Evolutionary conservation across 192 early-diverging fungal genomes (phyloP).

Genomic region (Coemansia sp.): DNA sequence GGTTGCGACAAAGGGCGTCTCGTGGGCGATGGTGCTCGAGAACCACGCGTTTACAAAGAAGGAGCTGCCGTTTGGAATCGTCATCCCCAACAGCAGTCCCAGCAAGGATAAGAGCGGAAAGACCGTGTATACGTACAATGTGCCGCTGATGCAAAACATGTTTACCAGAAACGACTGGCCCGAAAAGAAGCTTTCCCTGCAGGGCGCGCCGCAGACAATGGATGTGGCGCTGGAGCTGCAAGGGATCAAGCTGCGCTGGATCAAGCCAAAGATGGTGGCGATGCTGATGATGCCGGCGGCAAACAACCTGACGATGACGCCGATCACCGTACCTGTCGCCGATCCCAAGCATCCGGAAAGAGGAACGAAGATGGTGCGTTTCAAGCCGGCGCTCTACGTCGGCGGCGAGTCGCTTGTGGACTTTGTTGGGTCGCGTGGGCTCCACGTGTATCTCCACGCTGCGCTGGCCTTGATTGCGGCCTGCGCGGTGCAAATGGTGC

Average conservation of each 20-base stretch:
- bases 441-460: constrained; percentile 4
- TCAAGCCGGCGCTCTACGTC: background rate
- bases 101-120: background rate
- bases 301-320: constrained; percentile 6
- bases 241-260: constrained; percentile 16
- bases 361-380: background rate
- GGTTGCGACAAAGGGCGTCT: constrained; percentile 4
- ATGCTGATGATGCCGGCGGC: background rate
- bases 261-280: constrained; percentile 5
- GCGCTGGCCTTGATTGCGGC: background rate
- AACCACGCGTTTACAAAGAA: constrained; percentile 4
- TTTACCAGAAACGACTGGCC: constrained; percentile 4
- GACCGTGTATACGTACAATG: constrained; percentile 1
- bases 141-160: constrained; percentile 8
- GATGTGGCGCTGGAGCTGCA: constrained; percentile 15
- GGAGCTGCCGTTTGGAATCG: constrained; percentile 1
- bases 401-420: constrained; percentile 1
- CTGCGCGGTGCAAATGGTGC: background rate
- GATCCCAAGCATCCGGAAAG: background rate
- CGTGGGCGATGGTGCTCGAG: constrained; percentile 20
- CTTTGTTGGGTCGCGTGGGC: background rate
- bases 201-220: background rate
- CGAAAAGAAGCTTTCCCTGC: background rate
- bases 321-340: background rate
- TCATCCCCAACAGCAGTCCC: background rate